Evolutionary conservation across 805 yeast genomes (phyloP), one percentile per base, ranked within the genome.

Genomic region (Starmerella powellii): DNA sequence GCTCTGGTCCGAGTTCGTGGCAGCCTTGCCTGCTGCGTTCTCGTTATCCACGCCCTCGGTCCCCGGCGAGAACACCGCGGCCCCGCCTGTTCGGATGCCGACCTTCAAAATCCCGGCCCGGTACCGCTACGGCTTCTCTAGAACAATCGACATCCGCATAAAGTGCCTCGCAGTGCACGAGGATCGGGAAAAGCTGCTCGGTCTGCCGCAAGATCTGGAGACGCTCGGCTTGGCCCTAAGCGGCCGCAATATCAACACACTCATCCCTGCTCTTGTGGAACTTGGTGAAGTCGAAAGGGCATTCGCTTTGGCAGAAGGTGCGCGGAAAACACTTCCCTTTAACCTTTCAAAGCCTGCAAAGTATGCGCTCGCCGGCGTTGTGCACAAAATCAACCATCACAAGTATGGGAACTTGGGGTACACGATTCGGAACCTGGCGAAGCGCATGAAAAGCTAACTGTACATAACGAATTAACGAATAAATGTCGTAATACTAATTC

Each of bases 1-100:
- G 17, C 31, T 43, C n/a, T 53, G 56, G 56, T 15, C 17, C 10
- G 21, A 27, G 21, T 51, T 51, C 23, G 4, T 38, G 29, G 15
- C n/a, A 3, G 35, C 36, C 10, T 31, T 53, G 6, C 15, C 33
- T 17, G 16, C 6, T 11, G 28, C 41, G 1, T 37, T 31, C 23
- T 49, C 44, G 16, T 44, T 51, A 10, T n/a, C n/a, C n/a, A n/a
- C n/a, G n/a, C n/a, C n/a, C n/a, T n/a, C n/a, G 34, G 21, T 29
- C n/a, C 17, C 31, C 6, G 31, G 12, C 12, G 17, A 6, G 15
- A 6, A 6, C 6, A 8, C 26, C 10, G 10, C 26, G 26, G 26
- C 6, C 10, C 26, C 26, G 6, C 16, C 21, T 13, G 20, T 16
- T 4, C 19, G 12, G 15, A 8, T 2, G 11, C 47, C 51, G 12